A percentile compares a stretch with the other conserved stretches of the same genome.
These are phyloP conservation scores for Penicillium sp. DNA, from an alignment of 2,329 filamentous ascomycete species.

Conservation along the genomic window DNA sequence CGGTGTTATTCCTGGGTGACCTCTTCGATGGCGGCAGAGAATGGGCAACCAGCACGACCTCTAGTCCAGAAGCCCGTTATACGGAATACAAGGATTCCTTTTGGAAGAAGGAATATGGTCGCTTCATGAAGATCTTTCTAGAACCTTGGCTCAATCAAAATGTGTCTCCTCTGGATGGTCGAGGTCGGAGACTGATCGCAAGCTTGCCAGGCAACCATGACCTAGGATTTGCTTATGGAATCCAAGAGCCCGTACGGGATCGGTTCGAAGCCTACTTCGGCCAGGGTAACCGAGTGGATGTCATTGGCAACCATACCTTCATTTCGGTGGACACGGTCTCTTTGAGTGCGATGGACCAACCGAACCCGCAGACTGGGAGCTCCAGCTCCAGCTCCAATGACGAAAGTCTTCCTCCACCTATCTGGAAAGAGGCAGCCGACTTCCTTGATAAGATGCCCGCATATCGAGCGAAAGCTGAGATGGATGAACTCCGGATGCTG, in stretches of 20 bases:
- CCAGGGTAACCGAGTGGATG: slow-evolving; percentile 83
- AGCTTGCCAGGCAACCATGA: slow-evolving; percentile 95
- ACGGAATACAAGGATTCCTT: slow-evolving; percentile 75
- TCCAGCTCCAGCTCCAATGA: slow-evolving; percentile 48
- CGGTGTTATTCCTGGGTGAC: slow-evolving; percentile 87
- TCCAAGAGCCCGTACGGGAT: slow-evolving; percentile 76
- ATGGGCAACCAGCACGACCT: slow-evolving; percentile 73
- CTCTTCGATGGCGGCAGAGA: slow-evolving; percentile 94
- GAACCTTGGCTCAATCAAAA: slow-evolving; percentile 63
- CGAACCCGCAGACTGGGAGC: slow-evolving; percentile 50
- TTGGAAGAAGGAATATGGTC: slow-evolving; percentile 82
- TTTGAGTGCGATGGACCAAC: slow-evolving; percentile 70
- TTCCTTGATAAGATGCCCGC: slow-evolving; percentile 70
- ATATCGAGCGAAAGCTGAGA: slow-evolving; percentile 66
- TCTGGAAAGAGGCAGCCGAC: slow-evolving; percentile 74
- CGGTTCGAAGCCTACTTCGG: slow-evolving; percentile 89
- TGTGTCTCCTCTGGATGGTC: slow-evolving; percentile 57
- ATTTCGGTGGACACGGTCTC: slow-evolving; percentile 89
- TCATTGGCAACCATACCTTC: slow-evolving; percentile 93
- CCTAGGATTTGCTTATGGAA: slow-evolving; percentile 81
- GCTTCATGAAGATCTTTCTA: slow-evolving; percentile 86
- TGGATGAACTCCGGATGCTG: slow-evolving; percentile 66
- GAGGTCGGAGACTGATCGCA: slow-evolving; percentile 75
- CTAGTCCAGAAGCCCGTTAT: slow-evolving; percentile 66
- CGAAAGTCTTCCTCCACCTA: slow-evolving; percentile 55